Base-by-base conservation (phyloP, 768 basidiomycete genomes). In the Lentinula edodes region DNA sequence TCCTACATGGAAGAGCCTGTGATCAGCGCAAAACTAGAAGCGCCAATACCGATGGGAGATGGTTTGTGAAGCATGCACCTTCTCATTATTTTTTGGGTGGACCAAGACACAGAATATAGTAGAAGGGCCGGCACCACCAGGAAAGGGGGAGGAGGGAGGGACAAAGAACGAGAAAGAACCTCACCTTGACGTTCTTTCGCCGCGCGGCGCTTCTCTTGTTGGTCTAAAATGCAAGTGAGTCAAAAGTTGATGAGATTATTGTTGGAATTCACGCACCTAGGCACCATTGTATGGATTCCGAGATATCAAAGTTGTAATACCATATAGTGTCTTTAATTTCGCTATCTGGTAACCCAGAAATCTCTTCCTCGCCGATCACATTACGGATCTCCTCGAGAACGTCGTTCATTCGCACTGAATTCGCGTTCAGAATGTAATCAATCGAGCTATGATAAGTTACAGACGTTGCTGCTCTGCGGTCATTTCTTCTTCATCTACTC, bases 141-240 rank as follows among this genome's bases (percentile, higher is more conserved):
- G 61, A 67, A 55, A 51, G 64, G 67, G 63, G 41, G 50, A 56
- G 62, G 63, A 57, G 64, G 60, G 2, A 53, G 74, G 72, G 70
- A 69, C 68, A 70, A 75, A 74, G 68, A 64, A 23, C 20, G 46
- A 61, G 67, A 64, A 52, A 54, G 65, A 70, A 65, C 80, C 93
- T 89, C 78, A 95, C 94, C 95, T 90, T 87, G 89, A 67, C 90
- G 87, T 70, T 91, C 90, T 66, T 77, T 82, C 28, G 86, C 87
- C 53, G 79, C 76, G 50, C 81, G 78, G 67, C 80, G 82, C 63
- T 84, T 81, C 32, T 84, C 83, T 65, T 87, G 83, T 69, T 92
- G 87, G 70, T 89, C 93, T 91, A 67, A 56, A 52, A 5, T n/a
- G 16, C 20, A 12, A 54, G 35, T 64, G 62, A 60, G 65, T 61